phyloP scores from a whole-genome alignment of 306 rosid genomes.

The Quercus suber region DNA sequence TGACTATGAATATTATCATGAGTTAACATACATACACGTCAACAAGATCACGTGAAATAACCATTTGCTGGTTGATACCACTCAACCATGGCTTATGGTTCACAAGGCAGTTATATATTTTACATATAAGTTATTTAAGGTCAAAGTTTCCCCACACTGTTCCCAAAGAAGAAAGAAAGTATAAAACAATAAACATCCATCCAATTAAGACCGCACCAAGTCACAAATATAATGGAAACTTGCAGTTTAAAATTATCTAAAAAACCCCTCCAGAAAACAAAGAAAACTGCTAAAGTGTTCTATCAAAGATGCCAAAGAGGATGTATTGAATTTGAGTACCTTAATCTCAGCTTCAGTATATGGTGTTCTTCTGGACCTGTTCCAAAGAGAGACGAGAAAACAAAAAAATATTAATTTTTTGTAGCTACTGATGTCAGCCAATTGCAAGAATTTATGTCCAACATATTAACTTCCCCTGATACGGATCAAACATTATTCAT shows the following conservation, averaged over 20 bases:
- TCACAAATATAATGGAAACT: neutral
- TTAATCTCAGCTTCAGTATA: conserved; percentile 88
- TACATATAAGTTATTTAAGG: neutral
- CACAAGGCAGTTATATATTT: neutral
- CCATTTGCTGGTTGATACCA: conserved; percentile 14
- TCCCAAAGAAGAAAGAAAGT: neutral
- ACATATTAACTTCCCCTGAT: conserved; percentile 4
- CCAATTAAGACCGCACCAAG: neutral
- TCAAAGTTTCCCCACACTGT: neutral
- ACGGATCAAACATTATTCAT: neutral
- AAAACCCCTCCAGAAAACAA: neutral
- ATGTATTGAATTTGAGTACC: conserved; percentile 37
- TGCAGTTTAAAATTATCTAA: neutral
- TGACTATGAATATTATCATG: neutral
- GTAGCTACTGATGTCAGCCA: neutral
- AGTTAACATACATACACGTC: neutral
- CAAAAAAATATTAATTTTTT: neutral
- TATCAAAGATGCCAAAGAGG: conserved; percentile 11
- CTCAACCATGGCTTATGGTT: neutral
- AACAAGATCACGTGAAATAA: conserved; percentile 12
- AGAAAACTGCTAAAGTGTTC: neutral
- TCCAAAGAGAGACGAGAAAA: conserved; percentile 19
- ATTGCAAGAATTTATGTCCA: conserved; percentile 17
- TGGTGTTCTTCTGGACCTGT: conserved; percentile 77
- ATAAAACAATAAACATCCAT: neutral